These are phyloP conservation scores for Ganoderma leucocontextum DNA, from an alignment of 1,284 basidiomycete genomes.

Conservation along the genomic window DNA sequence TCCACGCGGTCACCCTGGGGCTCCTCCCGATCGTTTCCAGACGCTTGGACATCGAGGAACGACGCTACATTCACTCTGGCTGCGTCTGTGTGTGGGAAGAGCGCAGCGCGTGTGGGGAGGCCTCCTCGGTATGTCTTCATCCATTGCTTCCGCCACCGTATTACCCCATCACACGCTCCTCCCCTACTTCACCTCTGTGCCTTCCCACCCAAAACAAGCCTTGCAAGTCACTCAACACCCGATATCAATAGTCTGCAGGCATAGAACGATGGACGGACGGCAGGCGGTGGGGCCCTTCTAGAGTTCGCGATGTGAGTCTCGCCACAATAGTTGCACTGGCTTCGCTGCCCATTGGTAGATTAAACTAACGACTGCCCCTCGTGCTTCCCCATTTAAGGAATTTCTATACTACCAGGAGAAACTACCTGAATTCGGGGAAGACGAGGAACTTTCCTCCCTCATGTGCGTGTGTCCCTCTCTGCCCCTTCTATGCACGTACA, in stretches of 20 bases:
- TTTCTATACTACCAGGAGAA: slow-evolving; percentile 53
- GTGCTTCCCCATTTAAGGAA: slow-evolving; percentile 36
- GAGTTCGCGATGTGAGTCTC: slow-evolving; percentile 71
- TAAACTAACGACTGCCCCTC: slow-evolving; percentile 20
- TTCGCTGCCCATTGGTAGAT: slow-evolving; percentile 3
- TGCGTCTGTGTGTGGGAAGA: slow-evolving; percentile 59
- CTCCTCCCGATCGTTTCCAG: slow-evolving; percentile 50
- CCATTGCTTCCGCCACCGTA: slow-evolving; percentile 6
- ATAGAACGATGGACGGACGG: slow-evolving; percentile 75
- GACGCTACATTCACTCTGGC: slow-evolving; percentile 51
- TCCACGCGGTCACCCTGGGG: slow-evolving; percentile 50
- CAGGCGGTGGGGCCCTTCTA: slow-evolving; percentile 74
- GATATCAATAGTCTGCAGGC: slow-evolving; percentile 49
- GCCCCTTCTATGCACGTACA: background rate
- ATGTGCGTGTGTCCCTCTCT: slow-evolving; percentile 33
- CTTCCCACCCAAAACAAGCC: background rate
- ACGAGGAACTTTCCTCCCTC: slow-evolving; percentile 34
- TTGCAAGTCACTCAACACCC: slow-evolving; percentile 31
- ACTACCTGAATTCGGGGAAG: slow-evolving; percentile 44
- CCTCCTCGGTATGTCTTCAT: slow-evolving; percentile 44
- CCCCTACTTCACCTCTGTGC: slow-evolving; percentile 7
- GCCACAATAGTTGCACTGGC: slow-evolving; percentile 2
- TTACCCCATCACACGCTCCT: background rate
- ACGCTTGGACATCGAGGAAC: slow-evolving; percentile 52
- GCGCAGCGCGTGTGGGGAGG: slow-evolving; percentile 47